These are phyloP conservation scores for Exophiala sp. DNA, from an alignment of 2,329 filamentous ascomycete species.

Conservation along the genomic window DNA sequence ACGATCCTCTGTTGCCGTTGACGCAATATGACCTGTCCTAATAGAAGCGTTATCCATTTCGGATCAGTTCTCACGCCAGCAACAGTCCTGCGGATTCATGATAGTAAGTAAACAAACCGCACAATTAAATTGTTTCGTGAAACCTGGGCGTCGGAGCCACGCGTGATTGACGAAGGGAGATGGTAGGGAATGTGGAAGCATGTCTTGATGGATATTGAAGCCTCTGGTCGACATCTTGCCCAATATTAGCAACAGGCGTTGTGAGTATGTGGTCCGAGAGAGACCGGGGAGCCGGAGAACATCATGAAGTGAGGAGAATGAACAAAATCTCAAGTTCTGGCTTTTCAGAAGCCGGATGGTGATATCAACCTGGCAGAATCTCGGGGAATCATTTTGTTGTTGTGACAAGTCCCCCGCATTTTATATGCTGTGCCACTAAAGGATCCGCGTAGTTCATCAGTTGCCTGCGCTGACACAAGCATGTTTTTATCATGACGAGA, in stretches of 20 bases:
- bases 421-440: background rate
- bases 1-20: background rate
- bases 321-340: background rate
- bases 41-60: too few relatives aligned
- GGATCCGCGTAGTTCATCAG: background rate
- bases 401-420: background rate
- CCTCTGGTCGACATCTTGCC: background rate
- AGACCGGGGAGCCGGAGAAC: background rate
- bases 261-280: background rate
- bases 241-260: background rate
- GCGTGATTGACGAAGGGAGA: background rate
- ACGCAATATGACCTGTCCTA: background rate
- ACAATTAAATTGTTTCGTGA: conserved; percentile 20
- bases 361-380: too few relatives aligned
- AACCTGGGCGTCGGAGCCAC: conserved; percentile 21
- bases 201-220: background rate
- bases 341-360: too few relatives aligned
- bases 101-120: conserved; percentile 1
- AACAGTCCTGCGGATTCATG: background rate
- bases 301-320: background rate
- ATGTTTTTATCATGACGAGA: background rate
- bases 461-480: background rate
- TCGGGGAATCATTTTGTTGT: too few relatives aligned
- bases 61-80: too few relatives aligned
- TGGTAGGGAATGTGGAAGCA: background rate